Base-by-base conservation (phyloP, 2,329 filamentous ascomycete genomes). In the Macrophomina tecta region DNA sequence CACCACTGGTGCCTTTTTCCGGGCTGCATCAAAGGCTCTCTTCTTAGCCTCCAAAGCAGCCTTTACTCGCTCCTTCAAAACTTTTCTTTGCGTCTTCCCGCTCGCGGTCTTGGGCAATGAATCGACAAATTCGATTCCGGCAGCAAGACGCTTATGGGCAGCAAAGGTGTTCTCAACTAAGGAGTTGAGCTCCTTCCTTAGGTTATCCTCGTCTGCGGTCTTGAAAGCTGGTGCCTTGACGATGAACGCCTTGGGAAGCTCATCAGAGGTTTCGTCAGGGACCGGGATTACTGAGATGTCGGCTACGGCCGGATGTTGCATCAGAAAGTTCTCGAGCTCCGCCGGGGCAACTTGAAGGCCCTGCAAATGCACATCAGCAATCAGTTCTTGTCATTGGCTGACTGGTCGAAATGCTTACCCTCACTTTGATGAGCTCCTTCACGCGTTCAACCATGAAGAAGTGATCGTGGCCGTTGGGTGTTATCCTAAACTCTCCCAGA, bases 391-490 rank as follows among this genome's bases (percentile, higher is more conserved):
- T 12, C 8, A 23, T 12, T 30, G 23, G 11, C 18, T 14, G 48
- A 3, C 48, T 11, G 18, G 23, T 63, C 7, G 53, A 51, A 46
- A 30, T 23, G 23, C 65, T 40, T 34, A 66, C 60, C 40, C 66
- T 87, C 55, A 88, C 86, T 73, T 88, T 89, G 76, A 88, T 89
- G 69, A 88, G 78, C 72, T 88, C 85, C 82, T 93, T 92, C 80
- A 88, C 87, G 45, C 91, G 86, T 76, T 94, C 91, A 38, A 94
- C 88, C 64, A 93, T 90, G 72, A 85, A 85, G 68, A 91, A 83
- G 69, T 83, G 81, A 40, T 83, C 82, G 1, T 84, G 83, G 32
- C 88, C 80, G 72, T 87, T 90, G 18, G 49, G 32, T 6, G 38
- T 32, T 12, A 51, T 30, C 23, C 48, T 51, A n/a, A 51, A 51